Conservation (phyloP, 306 rosid species). For the Hylodesmum podocarpum region DNA sequence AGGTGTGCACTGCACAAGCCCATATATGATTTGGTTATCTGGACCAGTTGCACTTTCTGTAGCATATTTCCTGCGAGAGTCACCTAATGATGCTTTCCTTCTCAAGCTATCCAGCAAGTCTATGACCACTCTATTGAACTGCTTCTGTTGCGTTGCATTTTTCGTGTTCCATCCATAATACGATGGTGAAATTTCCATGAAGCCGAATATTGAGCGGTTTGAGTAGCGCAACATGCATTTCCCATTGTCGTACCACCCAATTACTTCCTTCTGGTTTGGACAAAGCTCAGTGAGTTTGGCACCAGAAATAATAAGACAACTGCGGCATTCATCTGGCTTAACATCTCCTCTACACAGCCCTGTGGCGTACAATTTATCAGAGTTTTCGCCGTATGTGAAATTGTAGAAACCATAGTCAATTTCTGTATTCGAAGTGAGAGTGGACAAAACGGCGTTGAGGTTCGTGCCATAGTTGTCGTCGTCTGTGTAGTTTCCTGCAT, state of each 20-base stretch:
- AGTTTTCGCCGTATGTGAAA: slow-evolving; percentile 28
- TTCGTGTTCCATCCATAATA: too few relatives aligned
- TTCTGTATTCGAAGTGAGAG: slow-evolving; percentile 18
- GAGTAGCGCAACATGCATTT: slow-evolving; percentile 46
- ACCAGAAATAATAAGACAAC: slow-evolving; percentile 33
- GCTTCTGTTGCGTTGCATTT: too few relatives aligned
- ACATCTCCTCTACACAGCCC: slow-evolving; percentile 55
- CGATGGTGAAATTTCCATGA: too few relatives aligned
- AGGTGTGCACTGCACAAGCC: too few relatives aligned
- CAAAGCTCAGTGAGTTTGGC: slow-evolving; percentile 27
- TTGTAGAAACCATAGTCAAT: slow-evolving; percentile 35
- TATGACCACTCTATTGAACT: too few relatives aligned
- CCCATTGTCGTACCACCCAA: slow-evolving; percentile 31
- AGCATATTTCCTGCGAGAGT: too few relatives aligned
- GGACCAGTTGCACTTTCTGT: too few relatives aligned
- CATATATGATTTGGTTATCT: too few relatives aligned
- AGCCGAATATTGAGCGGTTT: background rate
- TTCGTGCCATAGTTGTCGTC: slow-evolving; percentile 39
- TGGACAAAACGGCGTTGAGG: slow-evolving; percentile 46
- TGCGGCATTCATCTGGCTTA: slow-evolving; percentile 20
- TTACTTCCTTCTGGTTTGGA: slow-evolving; percentile 43
- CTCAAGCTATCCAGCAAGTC: too few relatives aligned
- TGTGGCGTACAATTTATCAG: slow-evolving; percentile 26
- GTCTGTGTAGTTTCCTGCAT: slow-evolving; percentile 39
- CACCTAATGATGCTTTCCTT: too few relatives aligned